Conservation (phyloP, 176 grass and related monocot species). For the barley (Hordeum vulgare) region MorexV3_pseudomolecules_assembly NC_058522.1:14715061-14715560, state of each 20-base stretch:
- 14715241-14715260: background rate
- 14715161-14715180: background rate
- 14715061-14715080: constrained; percentile 44
- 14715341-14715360: background rate
- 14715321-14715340: background rate
- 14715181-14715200: background rate
- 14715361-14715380: background rate
- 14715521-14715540: background rate
- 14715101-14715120: constrained; percentile 52
- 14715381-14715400: background rate
- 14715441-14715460: background rate
- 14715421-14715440: background rate
- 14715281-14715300: background rate
- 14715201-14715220: background rate
- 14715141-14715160: background rate
- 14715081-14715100: constrained; percentile 61
- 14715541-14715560: background rate
- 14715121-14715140: constrained; percentile 39
- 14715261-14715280: background rate
- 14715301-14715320: background rate
- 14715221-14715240: background rate
- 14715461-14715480: background rate
- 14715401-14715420: background rate
- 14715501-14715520: background rate
- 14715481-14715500: background rate